Evolutionary conservation across 208 protist genomes (phyloP).

Genomic region (Leishmania major): DNA sequence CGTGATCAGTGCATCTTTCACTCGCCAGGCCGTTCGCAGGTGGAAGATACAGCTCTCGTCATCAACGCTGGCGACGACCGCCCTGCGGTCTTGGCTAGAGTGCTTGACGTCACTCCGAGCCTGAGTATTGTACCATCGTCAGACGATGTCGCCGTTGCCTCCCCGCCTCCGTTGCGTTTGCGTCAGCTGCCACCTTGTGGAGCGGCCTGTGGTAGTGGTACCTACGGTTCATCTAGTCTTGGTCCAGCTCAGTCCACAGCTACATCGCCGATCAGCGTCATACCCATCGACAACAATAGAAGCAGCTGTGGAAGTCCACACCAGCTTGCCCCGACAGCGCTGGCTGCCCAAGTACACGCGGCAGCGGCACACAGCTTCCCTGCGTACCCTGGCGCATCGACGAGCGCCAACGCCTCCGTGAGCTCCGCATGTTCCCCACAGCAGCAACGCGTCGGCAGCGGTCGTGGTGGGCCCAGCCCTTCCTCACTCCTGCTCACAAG

Average conservation of each 20-base stretch:
- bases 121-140: not conserved
- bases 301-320: slow-evolving; percentile 28
- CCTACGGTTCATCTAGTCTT: not conserved
- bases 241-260: not conserved
- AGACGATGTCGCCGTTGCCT: not conserved
- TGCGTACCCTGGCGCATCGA: not conserved
- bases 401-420: not conserved
- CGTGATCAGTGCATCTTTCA: not conserved
- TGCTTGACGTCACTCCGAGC: not conserved
- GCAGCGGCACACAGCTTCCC: slow-evolving; percentile 1
- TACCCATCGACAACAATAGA: slow-evolving; percentile 11
- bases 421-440: not conserved
- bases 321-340: slow-evolving; percentile 2
- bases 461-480: not conserved
- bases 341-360: not conserved
- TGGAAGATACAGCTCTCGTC: not conserved
- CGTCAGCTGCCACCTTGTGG: not conserved
- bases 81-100: not conserved
- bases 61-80: not conserved
- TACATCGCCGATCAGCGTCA: slow-evolving; percentile 26
- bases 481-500: not conserved
- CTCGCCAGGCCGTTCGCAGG: not conserved
- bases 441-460: not conserved
- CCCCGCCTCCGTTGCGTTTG: not conserved
- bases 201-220: not conserved